Evolutionary conservation across 352 stramenopile genomes (phyloP).

Genomic region (Pythium plurisporium): DNA sequence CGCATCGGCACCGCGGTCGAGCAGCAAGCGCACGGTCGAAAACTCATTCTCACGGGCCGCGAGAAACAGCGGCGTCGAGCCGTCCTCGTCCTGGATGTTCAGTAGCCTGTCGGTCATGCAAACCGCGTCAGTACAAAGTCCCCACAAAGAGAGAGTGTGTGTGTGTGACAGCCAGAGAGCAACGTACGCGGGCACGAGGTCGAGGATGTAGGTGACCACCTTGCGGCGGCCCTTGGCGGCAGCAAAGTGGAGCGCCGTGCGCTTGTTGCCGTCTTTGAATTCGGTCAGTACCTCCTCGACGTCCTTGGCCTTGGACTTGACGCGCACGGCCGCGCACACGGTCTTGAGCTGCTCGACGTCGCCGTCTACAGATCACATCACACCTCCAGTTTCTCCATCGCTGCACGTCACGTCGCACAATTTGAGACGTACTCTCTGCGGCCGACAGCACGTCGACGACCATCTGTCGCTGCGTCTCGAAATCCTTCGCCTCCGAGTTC

Average conservation of each 20-base stretch:
- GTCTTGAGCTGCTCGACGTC: conserved; percentile 65
- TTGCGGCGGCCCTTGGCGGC: conserved; percentile 74
- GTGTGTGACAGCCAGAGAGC: background rate
- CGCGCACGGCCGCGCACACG: conserved; percentile 59
- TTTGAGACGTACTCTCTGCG: conserved; percentile 50
- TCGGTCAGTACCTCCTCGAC: conserved; percentile 39
- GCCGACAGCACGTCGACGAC: conserved; percentile 63
- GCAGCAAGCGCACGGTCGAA: conserved; percentile 50
- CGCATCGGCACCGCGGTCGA: conserved; percentile 51
- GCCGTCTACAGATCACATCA: conserved; percentile 40
- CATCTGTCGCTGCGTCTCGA: conserved; percentile 78
- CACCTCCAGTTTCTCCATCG: background rate
- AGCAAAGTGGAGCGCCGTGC: conserved; percentile 75
- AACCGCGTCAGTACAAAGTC: background rate
- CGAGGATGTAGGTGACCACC: conserved; percentile 66
- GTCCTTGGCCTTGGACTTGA: conserved; percentile 45
- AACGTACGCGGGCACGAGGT: conserved; percentile 44
- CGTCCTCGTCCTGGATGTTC: conserved; percentile 66
- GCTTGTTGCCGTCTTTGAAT: conserved; percentile 82
- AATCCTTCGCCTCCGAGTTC: conserved; percentile 64
- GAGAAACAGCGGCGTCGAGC: conserved; percentile 63
- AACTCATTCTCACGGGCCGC: conserved; percentile 80
- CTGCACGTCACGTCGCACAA: background rate
- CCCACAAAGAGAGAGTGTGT: too few relatives aligned
- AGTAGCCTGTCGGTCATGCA: conserved; percentile 21